Percentiles rank a stretch among this genome's conserved stretches.
phyloP scores from a whole-genome alignment of 495 filamentous ascomycete species.

The Halenospora varia region DNA sequence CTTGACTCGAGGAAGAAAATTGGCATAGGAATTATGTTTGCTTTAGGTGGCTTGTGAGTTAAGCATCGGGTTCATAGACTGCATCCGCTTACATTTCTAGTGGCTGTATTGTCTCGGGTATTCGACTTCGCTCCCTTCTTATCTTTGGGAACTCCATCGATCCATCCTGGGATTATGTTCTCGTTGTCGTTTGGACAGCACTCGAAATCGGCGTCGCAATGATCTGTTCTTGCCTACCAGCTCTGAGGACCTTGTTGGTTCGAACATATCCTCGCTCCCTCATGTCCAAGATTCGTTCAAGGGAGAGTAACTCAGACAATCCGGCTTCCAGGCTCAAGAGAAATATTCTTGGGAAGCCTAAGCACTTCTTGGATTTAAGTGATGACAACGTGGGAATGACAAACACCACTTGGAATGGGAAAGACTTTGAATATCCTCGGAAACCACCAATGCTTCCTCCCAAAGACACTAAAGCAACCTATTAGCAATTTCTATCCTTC shows the following conservation, averaged over 20 bases:
- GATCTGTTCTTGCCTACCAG: neutral
- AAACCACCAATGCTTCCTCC: neutral
- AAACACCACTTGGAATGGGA: neutral
- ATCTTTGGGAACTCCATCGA: neutral
- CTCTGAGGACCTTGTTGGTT: neutral
- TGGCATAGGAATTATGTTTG: no score
- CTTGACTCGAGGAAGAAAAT: no score
- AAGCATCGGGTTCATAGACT: neutral
- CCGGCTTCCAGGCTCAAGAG: neutral
- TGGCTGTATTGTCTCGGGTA: neutral
- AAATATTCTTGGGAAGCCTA: neutral
- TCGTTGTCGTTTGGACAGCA: neutral
- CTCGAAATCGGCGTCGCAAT: neutral
- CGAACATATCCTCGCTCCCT: neutral
- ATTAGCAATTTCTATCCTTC: no score
- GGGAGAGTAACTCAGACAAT: neutral
- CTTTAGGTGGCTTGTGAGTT: neutral
- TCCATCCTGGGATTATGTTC: neutral
- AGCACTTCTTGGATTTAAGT: neutral
- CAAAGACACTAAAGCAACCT: no score
- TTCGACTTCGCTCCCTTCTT: neutral
- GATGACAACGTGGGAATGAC: neutral
- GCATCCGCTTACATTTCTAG: neutral
- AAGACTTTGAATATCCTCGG: neutral
- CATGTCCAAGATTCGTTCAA: no score